Base-by-base conservation (phyloP, 2,329 filamentous ascomycete species). In the Sporothrix humicola region DNA sequence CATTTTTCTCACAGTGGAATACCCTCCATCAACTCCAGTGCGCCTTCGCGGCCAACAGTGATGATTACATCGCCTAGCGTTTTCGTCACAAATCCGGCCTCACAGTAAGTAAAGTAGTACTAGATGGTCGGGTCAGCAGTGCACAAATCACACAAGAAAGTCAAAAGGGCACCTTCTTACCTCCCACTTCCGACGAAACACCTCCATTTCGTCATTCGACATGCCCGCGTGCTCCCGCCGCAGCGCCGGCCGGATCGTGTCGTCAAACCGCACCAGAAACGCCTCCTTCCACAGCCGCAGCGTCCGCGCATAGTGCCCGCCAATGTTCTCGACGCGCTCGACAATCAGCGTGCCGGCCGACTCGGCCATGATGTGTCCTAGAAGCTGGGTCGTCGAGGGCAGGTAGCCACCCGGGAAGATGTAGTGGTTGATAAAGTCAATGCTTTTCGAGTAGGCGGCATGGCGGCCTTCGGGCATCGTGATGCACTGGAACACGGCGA, bases 371-470 rank as follows among this genome's bases (percentile, higher is more conserved):
- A 94, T 90, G 48, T 90, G 86, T 69, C 85, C 82, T 31, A 90
- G 81, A 20, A 91, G 81, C 76, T 90, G 86, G 15, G 84, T 87
- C 46, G 85, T 84, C 2, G 86, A 87, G 0, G 89, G 89, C 7
- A 94, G 82, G 78, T 93, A 91, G 0, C 92, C 92, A n/a, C 92
- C 91, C 0, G 92, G 92, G 81, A 94, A 94, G 72, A 94, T 93
- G 81, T 94, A 93, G 75, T 90, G 89, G 73, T 91, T 88, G 79
- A 94, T 93, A 81, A 94, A 94, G 79, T 93, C 91, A 79, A 92
- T 89, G 2, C 87, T 86, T 77, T 87, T 89, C 20, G 88, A 85
- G 78, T 93, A 93, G 8, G 86, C 87, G 75, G 89, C 88, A 79
- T 92, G 91, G 70, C 90, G 85, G 54, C 86, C 83, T 78, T 93